Base-by-base conservation (phyloP, 2,329 filamentous ascomycete species). In the Purpureocillium takamizusanense region DNA sequence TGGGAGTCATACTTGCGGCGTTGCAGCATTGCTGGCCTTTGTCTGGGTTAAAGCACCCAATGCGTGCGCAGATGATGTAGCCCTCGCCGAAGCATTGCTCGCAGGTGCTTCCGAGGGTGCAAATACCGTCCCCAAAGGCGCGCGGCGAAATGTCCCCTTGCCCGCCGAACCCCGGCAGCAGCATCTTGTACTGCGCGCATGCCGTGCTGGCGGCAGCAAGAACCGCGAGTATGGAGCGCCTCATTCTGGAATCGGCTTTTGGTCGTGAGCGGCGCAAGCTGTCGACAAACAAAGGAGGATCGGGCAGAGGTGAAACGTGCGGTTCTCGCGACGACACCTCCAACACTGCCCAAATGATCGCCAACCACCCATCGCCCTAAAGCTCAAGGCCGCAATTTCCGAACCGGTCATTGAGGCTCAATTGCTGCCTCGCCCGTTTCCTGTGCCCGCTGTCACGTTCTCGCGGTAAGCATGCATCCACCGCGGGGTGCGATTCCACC, bases 11-110 rank as follows among this genome's bases (percentile, higher is more conserved):
- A 25, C 21, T 25, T 5, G 21, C 21, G 21, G 5, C 34, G 8
- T 23, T 21, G 18, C 34, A 36, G 34, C 34, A 36, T 11, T 36
- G 34, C 17, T 36, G 15, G 17, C 25, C 16, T 18, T 36, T 36
- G 17, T 18, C 14, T 6, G 34, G 34, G 15, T 36, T 36, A 18
- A 36, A 36, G 34, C 34, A 36, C 13, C 34, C 34, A 14, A 23
- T 23, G 7, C 10, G n/a, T 15, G 10, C 34, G 18, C 34, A 36
- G 12, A 36, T 25, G 34, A 36, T 25, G 34, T 36, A 21, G 17
- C 34, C 34, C 15, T 16, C 16, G 23, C 34, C 34, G 17, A 23
- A 36, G 18, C 34, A 36, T 12, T 36, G 16, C 8, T 14, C 15
- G 15, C 34, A 36, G 8, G 34, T 36, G 34, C 34, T 36, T 4